These are phyloP conservation scores for Penicillium crystallinum DNA, from an alignment of 495 filamentous ascomycete genomes.

Conservation along the genomic window DNA sequence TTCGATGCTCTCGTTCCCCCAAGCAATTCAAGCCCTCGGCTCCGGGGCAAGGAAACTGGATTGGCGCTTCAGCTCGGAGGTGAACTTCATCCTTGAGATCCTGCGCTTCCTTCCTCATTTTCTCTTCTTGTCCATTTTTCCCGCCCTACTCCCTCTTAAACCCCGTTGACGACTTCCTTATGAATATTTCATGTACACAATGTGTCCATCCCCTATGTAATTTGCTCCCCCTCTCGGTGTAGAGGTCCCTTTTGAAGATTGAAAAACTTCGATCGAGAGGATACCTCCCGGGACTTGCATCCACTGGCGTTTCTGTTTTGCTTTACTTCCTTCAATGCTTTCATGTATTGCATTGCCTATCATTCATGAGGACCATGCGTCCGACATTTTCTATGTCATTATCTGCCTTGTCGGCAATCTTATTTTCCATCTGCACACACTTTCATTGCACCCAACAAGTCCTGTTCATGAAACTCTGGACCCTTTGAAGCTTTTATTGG, in stretches of 20 bases:
- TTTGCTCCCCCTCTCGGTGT: background rate
- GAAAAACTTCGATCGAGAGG: background rate
- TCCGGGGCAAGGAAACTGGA: slow-evolving; percentile 27
- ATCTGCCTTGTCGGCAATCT: background rate
- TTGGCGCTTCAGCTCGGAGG: slow-evolving; percentile 41
- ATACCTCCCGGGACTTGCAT: background rate
- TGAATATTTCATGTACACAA: slow-evolving; percentile 24
- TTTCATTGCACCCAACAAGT: background rate
- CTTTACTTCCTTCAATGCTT: background rate
- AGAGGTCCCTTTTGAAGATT: background rate
- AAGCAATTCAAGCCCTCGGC: slow-evolving; percentile 30
- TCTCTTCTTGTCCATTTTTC: slow-evolving; percentile 22
- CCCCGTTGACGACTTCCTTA: slow-evolving; percentile 32
- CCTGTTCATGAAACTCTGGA: background rate
- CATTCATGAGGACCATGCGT: background rate
- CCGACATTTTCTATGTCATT: background rate
- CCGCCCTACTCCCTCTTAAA: slow-evolving; percentile 5
- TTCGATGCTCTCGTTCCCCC: slow-evolving; percentile 63
- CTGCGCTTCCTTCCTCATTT: background rate
- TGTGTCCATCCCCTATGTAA: slow-evolving; percentile 23
- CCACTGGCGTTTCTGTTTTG: slow-evolving; percentile 1
- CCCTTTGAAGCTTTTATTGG: background rate
- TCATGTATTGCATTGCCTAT: background rate
- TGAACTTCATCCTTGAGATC: slow-evolving; percentile 34
- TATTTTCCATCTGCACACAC: background rate